Evolutionary conservation across 768 basidiomycete species (phyloP).

Genomic region (Pulveroboletus sp.): DNA sequence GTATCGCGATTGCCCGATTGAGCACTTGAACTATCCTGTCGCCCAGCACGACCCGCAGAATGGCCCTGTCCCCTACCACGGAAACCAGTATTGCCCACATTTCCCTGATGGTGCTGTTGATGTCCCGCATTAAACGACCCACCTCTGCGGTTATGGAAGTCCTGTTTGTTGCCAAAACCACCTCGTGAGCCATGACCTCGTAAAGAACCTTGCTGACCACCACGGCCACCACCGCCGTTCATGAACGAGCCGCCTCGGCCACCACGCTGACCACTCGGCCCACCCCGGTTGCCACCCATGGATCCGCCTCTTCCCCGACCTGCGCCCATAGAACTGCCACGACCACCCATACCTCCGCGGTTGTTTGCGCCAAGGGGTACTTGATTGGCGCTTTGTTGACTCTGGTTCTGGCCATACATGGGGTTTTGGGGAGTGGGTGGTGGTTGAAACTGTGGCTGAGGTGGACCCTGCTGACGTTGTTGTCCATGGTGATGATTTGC

Average conservation of each 20-base stretch:
- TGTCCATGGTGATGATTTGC: slow-evolving; percentile 39
- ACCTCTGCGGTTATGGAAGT: slow-evolving; percentile 59
- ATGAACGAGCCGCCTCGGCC: slow-evolving; percentile 37
- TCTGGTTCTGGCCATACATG: slow-evolving; percentile 30
- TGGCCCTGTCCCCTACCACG: slow-evolving; percentile 64
- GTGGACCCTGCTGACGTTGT: slow-evolving; percentile 42
- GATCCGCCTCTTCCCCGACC: slow-evolving; percentile 46
- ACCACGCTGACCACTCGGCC: slow-evolving; percentile 39
- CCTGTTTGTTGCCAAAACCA: slow-evolving; percentile 59
- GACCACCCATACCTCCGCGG: slow-evolving; percentile 44
- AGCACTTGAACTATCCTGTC: slow-evolving; percentile 32
- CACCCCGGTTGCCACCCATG: slow-evolving; percentile 42
- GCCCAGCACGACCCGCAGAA: slow-evolving; percentile 33
- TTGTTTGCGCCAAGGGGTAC: slow-evolving; percentile 38
- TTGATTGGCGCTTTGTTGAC: slow-evolving; percentile 43
- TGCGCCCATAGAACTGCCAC: slow-evolving; percentile 34
- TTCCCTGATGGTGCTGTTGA: slow-evolving; percentile 33
- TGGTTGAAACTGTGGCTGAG: slow-evolving; percentile 58
- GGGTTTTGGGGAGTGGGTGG: slow-evolving; percentile 25
- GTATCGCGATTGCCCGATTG: slow-evolving; percentile 50
- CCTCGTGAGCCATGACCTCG: slow-evolving; percentile 63
- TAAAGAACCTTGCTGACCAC: slow-evolving; percentile 45
- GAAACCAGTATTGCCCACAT: slow-evolving; percentile 40
- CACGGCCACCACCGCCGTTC: slow-evolving; percentile 37
- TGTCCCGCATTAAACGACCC: slow-evolving; percentile 56